Evolutionary conservation across 1,284 basidiomycete species (phyloP), one percentile per base, ranked within the genome.

Genomic region (Ustilago shanxiensis): DNA sequence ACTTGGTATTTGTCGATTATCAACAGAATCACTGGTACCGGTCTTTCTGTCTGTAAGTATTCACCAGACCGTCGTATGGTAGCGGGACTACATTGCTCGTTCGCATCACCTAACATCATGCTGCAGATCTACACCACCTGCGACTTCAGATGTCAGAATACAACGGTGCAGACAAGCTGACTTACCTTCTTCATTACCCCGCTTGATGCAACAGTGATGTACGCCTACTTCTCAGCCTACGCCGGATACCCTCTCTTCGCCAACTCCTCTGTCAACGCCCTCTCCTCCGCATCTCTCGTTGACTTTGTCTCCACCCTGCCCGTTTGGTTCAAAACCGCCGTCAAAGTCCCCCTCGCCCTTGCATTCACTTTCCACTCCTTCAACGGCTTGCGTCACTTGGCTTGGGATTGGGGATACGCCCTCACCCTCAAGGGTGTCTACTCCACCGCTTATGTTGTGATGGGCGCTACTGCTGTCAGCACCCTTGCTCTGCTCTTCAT

Each of bases 331-430:
- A 86, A 86, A 77, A 72, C 82, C 20, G 56, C 66, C 33, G 31
- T 77, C 50, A 85, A 85, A 58, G 73, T 65, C 9, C 76, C 80
- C 54, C 60, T 79, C n/a, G 79, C 80, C 1, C 65, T 77, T 18
- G 33, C 82, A 2, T 77, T 81, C 49, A 61, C 35, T 28, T 98
- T 92, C 91, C 96, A 99, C 88, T 90, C 90, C 8, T 90, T 91
- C 86, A 98, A 98, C 87, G 96, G 96, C 6, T 72, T 98, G 58
- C 90, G 96, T 57, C 96, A 99, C 89, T 88, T 99, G 82, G 87
- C 88, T 28, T 99, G 97, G 96, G 96, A 99, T 87, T 88, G 90
- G 84, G 92, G 92, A 66, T 93, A 92, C 89, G 81, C 65, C 13
- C 56, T 83, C 13, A 72, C 78, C 24, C 66, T 85, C 53, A 83